Evolutionary conservation across 2,329 filamentous ascomycete genomes (phyloP).

Genomic region (Fusarium mangiferae): DNA sequence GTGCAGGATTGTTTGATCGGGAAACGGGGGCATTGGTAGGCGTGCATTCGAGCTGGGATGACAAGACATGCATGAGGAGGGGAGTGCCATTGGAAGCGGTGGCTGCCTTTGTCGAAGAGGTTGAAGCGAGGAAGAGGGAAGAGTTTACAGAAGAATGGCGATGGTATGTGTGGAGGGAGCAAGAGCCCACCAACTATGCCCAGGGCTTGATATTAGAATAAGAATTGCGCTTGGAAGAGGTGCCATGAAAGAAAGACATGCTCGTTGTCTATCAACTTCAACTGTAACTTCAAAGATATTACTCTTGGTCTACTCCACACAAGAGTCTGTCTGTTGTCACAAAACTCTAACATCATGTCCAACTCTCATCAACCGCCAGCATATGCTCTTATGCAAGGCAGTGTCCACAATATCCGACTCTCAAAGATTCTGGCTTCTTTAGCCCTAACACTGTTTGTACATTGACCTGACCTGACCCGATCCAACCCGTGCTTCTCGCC

Average conservation of each 20-base stretch:
- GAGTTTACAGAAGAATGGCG: conserved; percentile 13
- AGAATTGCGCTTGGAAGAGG: neutral
- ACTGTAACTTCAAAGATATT: conserved; percentile 15
- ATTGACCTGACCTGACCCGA: neutral
- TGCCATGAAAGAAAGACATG: neutral
- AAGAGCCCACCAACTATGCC: neutral
- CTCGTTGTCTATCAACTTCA: conserved; percentile 8
- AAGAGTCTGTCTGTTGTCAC: conserved; percentile 24
- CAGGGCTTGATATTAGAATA: neutral
- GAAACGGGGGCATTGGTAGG: conserved; percentile 56
- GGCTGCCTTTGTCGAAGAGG: conserved; percentile 49
- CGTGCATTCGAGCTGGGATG: conserved; percentile 65
- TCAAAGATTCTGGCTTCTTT: conserved; percentile 1
- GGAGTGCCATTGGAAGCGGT: conserved; percentile 59
- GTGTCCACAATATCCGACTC: conserved; percentile 13
- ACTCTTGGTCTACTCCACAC: conserved; percentile 22
- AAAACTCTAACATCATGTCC: conserved; percentile 20
- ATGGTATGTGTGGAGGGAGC: conserved; percentile 25
- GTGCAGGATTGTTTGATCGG: conserved; percentile 58
- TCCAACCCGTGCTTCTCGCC: conserved; percentile 2
- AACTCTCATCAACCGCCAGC: conserved; percentile 11
- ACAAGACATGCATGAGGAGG: conserved; percentile 61
- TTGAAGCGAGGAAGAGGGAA: conserved; percentile 18
- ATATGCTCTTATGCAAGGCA: conserved; percentile 9
- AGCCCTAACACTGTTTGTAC: conserved; percentile 15